Conservation (phyloP, 768 basidiomycete species). For the Jaapia argillacea region DNA sequence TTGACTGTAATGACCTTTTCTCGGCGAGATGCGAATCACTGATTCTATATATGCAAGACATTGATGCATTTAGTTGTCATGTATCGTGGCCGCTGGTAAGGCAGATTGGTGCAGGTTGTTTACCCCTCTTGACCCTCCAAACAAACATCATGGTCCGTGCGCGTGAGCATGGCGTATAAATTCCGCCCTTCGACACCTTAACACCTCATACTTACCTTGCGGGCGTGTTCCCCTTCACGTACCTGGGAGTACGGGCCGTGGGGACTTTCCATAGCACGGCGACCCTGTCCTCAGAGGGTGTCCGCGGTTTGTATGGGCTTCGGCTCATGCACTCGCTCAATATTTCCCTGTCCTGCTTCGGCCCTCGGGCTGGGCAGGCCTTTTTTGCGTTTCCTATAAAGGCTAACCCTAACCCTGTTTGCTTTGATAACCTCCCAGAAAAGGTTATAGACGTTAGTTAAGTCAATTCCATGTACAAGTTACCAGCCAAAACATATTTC, state of each 20-base stretch:
- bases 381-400: constrained; percentile 16
- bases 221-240: constrained; percentile 16
- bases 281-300: constrained; percentile 32
- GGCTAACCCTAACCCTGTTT: constrained; percentile 37
- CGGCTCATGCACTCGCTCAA: constrained; percentile 71
- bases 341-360: constrained; percentile 68
- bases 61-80: too few relatives aligned
- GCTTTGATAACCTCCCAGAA: too few relatives aligned
- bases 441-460: too few relatives aligned
- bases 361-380: constrained; percentile 28
- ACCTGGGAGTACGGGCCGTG: constrained; percentile 15
- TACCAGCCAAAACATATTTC: too few relatives aligned
- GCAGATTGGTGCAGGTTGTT: too few relatives aligned
- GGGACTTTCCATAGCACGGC: constrained; percentile 9
- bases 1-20: too few relatives aligned
- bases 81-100: too few relatives aligned
- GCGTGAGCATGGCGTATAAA: constrained; percentile 3
- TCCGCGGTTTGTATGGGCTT: constrained; percentile 54
- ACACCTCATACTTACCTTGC: constrained; percentile 18
- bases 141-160: constrained; percentile 12
- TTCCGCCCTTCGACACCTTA: neutral
- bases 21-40: too few relatives aligned
- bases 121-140: too few relatives aligned
- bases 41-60: too few relatives aligned
- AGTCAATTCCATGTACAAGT: too few relatives aligned